These are phyloP conservation scores for Saccharomycopsis fibuligera DNA, from an alignment of 805 yeast species.

Conservation along the genomic window DNA sequence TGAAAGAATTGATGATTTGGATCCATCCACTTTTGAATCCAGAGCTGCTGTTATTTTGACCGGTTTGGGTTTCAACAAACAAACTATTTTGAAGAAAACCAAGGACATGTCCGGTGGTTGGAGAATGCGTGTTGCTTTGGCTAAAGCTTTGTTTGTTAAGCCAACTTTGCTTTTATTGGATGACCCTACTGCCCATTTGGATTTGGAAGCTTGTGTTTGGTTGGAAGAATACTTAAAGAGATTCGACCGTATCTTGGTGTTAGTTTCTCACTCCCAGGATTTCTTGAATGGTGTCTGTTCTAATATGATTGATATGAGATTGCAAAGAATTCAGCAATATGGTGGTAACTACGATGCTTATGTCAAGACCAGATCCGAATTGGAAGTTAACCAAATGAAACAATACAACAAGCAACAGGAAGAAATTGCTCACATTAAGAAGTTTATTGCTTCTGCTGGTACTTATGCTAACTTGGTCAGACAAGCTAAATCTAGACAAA, in stretches of 20 bases:
- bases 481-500: conserved; percentile 99
- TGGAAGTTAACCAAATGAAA: conserved; percentile 97
- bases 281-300: conserved; percentile 98
- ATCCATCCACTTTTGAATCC: conserved; percentile 90
- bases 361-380: conserved; percentile 87
- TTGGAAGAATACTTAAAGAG: conserved; percentile 94
- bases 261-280: conserved; percentile 98
- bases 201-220: conserved; percentile 99
- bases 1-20: conserved; percentile 94
- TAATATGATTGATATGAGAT: conserved; percentile 96
- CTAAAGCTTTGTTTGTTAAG: conserved; percentile 95
- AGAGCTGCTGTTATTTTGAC: conserved; percentile 93
- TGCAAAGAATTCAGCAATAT: conserved; percentile 62
- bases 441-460: conserved; percentile 99
- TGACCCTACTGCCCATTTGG: conserved; percentile 99
- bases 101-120: conserved; percentile 99
- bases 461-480: conserved; percentile 97
- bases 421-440: conserved; percentile 96
- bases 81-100: conserved; percentile 86
- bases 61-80: conserved; percentile 92
- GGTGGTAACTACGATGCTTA: conserved; percentile 99
- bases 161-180: conserved; percentile 91
- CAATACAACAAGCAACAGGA: conserved; percentile 97
- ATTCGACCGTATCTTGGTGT: conserved; percentile 86
- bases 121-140: conserved; percentile 99